These are phyloP conservation scores for Sparassis latifolia DNA, from an alignment of 1,284 basidiomycete genomes.

Conservation along the genomic window DNA sequence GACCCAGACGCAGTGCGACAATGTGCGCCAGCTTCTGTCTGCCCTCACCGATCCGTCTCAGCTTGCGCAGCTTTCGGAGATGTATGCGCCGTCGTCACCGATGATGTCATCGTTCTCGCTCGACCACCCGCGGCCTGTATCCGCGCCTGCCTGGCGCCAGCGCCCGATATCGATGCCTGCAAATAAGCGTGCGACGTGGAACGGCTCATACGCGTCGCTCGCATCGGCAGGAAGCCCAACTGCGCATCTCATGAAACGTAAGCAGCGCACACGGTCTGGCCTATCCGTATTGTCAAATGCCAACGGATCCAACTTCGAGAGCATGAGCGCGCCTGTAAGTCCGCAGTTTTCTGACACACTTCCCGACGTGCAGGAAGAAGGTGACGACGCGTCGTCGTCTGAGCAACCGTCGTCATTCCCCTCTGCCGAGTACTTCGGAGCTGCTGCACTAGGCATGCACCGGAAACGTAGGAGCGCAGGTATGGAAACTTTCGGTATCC, in stretches of 20 bases:
- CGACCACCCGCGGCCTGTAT: slow-evolving; percentile 36
- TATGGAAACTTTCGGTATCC: slow-evolving; percentile 37
- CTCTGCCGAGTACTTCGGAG: slow-evolving; percentile 40
- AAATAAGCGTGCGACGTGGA: slow-evolving; percentile 70
- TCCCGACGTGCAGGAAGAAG: slow-evolving; percentile 33
- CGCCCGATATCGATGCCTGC: slow-evolving; percentile 16
- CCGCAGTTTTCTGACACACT: slow-evolving; percentile 28
- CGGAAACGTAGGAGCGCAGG: slow-evolving; percentile 46
- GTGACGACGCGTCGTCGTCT: slow-evolving; percentile 6
- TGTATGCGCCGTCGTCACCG: slow-evolving; percentile 77
- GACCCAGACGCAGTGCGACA: slow-evolving; percentile 72
- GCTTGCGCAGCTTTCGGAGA: slow-evolving; percentile 68
- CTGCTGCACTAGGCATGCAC: slow-evolving; percentile 52
- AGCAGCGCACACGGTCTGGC: slow-evolving; percentile 50
- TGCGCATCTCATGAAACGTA: slow-evolving; percentile 32
- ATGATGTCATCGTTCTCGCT: slow-evolving; percentile 31
- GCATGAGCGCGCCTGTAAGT: slow-evolving; percentile 43
- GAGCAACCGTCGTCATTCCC: slow-evolving; percentile 2
- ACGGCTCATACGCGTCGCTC: slow-evolving; percentile 51
- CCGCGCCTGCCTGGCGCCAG: slow-evolving; percentile 22
- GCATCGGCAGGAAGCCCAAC: slow-evolving; percentile 37
- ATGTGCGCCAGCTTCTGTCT: slow-evolving; percentile 67
- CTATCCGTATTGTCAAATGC: slow-evolving; percentile 38
- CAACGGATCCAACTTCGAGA: slow-evolving; percentile 17
- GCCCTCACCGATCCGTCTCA: slow-evolving; percentile 66